Conservation (phyloP, 108 stramenopile genomes). For the Skeletonema grethae region DNA sequence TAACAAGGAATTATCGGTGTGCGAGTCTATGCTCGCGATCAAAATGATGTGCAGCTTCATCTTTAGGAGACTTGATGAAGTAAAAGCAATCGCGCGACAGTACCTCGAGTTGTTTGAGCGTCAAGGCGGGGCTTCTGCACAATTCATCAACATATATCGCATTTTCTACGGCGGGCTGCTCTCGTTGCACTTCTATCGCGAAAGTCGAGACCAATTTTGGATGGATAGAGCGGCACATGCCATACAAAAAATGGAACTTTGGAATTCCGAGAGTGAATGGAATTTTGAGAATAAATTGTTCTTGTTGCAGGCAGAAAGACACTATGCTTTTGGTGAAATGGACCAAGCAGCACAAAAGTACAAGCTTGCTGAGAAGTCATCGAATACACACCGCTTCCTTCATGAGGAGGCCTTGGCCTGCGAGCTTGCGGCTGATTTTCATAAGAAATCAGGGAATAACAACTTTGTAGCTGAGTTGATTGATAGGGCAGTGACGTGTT, state of each 20-base stretch:
- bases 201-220: conserved; percentile 6
- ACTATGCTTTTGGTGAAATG: conserved; percentile 11
- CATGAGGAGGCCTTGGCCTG: not conserved
- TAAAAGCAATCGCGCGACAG: not conserved
- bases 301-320: conserved; percentile 10
- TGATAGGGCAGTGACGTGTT: not conserved
- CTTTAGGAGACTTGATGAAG: conserved; percentile 2
- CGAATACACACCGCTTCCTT: not conserved
- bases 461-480: not conserved
- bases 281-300: conserved; percentile 22
- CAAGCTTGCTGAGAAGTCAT: not conserved
- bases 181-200: conserved; percentile 12
- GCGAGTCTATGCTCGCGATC: conserved; percentile 4
- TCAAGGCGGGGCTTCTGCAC: not conserved
- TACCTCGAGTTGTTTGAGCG: conserved; percentile 8
- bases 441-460: not conserved
- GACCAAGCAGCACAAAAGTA: not conserved
- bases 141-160: conserved; percentile 11
- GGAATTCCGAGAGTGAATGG: not conserved
- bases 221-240: conserved; percentile 5
- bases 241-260: conserved; percentile 7
- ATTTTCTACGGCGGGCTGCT: conserved; percentile 3
- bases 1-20: conserved; percentile 5
- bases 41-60: conserved; percentile 16
- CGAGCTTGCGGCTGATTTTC: not conserved